Evolutionary conservation across 2,329 filamentous ascomycete genomes (phyloP), one percentile per base, ranked within the genome.

Genomic region (Dactylellina sp.): DNA sequence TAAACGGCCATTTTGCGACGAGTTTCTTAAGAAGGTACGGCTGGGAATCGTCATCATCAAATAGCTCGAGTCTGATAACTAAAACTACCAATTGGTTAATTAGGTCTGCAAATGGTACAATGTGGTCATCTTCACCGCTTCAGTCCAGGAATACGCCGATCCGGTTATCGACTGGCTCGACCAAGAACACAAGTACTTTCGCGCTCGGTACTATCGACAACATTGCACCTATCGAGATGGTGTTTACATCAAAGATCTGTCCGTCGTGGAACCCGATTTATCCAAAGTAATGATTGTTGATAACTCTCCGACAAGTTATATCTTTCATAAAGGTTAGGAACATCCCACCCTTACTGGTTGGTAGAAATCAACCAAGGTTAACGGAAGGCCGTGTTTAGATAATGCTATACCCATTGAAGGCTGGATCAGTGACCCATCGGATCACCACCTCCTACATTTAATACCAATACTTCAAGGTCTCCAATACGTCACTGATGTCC

Each of bases 231-330:
- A 92, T 80, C 87, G 95, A 61, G 95, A 97, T 78, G 94, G 94
- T 55, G 93, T 94, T 32, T 99, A 97, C 80, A 98, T 99, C 84
- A 99, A 99, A 82, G 95, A 99, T 82, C 84, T 99, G 65, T 95
- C 92, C 81, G 92, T 92, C 64, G 93, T 99, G 44, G 95, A 99
- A 84, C 93, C 95, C 16, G 95, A 99, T 81, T 84, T 99, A 79
- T 97, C 93, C 83, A 96, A 93, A 82, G 95, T 99, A 74, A 97
- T 98, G 91, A 99, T 99, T 81, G 85, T 99, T 82, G 95, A 99
- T 83, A 99, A 99, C 80, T 97, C 93, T 81, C 95, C 95, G 63
- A 88, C 97, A 84, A 97, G 93, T 83, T 99, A 98, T 83, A 91
- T 97, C 83, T 98, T 98, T 83, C 94, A 98, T 80, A 93, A 97